Conservation (phyloP, 129 eudicot genomes). For the Heracleum sosnowskyi region DNA sequence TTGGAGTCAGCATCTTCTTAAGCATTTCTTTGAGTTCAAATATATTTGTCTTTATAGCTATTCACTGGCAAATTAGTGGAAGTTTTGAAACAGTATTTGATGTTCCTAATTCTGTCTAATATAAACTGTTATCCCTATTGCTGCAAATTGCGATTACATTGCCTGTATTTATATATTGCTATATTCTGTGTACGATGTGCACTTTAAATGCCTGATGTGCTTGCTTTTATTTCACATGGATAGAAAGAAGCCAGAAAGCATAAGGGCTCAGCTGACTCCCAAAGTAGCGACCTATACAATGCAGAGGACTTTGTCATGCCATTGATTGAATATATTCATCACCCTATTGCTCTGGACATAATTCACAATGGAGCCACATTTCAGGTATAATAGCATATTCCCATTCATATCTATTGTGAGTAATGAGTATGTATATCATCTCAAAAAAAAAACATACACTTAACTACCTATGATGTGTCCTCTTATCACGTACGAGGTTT, state of each 20-base stretch:
- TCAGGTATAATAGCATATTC: constrained; percentile 52
- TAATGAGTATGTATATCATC: neutral
- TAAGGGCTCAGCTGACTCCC: constrained; percentile 29
- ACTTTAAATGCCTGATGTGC: constrained; percentile 1
- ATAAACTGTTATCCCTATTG: neutral
- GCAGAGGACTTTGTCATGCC: constrained; percentile 82
- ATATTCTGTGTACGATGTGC: neutral
- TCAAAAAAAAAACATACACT: neutral
- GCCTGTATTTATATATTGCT: neutral
- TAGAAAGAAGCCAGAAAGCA: constrained; percentile 68
- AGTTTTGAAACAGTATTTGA: neutral
- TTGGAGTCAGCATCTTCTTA: neutral
- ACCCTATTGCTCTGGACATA: constrained; percentile 72
- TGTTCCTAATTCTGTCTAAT: neutral
- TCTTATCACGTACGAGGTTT: neutral
- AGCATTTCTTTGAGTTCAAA: neutral
- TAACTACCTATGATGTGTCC: neutral
- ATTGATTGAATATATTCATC: constrained; percentile 56
- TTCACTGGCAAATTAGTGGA: neutral
- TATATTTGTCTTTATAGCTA: neutral
- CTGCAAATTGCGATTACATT: neutral
- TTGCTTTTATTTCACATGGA: constrained; percentile 16
- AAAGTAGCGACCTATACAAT: constrained; percentile 52
- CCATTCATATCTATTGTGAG: neutral
- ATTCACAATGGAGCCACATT: constrained; percentile 96